Evolutionary conservation across 768 basidiomycete species (phyloP).

Genomic region (Amanita inopinata): DNA sequence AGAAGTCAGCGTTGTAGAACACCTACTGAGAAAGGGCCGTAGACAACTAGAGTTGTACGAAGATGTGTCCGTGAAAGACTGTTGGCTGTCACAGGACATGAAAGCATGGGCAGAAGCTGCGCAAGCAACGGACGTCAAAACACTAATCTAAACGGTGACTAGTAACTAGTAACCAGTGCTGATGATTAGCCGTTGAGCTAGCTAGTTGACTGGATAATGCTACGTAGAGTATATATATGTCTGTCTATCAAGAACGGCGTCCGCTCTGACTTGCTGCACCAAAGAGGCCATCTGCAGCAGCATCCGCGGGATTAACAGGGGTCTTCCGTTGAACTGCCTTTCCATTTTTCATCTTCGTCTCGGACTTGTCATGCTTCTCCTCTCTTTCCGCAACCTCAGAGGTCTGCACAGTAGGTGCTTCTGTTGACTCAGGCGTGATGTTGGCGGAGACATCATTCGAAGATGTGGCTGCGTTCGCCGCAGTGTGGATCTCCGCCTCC

Average conservation of each 20-base stretch:
- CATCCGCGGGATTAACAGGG: constrained; percentile 12
- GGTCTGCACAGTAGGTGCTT: background rate
- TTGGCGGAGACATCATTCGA: no score
- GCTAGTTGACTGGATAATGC: no score
- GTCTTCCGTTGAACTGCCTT: constrained; percentile 7
- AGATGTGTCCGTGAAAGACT: constrained; percentile 57
- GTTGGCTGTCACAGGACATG: constrained; percentile 68
- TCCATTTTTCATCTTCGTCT: background rate
- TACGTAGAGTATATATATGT: background rate
- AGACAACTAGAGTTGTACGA: constrained; percentile 67
- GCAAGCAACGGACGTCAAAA: constrained; percentile 8
- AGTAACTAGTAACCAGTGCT: no score
- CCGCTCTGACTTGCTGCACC: constrained; percentile 9
- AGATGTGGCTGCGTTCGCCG: no score
- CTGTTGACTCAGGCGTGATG: no score
- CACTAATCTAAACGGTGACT: background rate
- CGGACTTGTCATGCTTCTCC: background rate
- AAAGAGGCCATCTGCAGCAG: constrained; percentile 18
- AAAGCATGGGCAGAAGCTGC: constrained; percentile 43
- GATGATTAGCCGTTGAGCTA: no score
- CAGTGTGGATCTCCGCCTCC: background rate
- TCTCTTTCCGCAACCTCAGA: background rate
- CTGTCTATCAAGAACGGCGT: background rate
- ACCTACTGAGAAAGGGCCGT: constrained; percentile 59
- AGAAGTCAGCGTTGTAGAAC: constrained; percentile 62